phyloP scores from a whole-genome alignment of 2,329 filamentous ascomycete species.

The Colletotrichum acutatum region DNA sequence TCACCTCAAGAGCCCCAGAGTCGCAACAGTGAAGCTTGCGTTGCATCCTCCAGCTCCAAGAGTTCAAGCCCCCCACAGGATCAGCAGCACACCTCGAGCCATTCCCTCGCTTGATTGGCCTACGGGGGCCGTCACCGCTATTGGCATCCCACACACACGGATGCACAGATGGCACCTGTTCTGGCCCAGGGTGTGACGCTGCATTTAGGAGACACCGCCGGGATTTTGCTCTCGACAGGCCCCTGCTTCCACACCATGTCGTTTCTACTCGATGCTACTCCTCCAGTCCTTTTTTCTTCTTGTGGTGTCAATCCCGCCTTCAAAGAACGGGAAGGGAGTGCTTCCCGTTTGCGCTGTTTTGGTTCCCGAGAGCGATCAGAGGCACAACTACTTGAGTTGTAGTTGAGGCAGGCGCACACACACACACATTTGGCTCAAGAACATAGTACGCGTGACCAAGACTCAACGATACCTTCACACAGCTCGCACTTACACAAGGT shows the following conservation, averaged over 20 bases:
- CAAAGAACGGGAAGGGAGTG: not conserved
- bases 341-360: not conserved
- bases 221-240: not conserved
- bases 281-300: not conserved
- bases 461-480: not conserved
- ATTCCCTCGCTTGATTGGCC: not conserved
- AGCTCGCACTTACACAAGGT: not conserved
- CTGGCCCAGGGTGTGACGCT: conserved; percentile 21
- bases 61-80: not conserved
- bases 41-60: not conserved
- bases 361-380: not conserved
- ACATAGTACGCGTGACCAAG: not conserved
- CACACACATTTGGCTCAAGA: no score
- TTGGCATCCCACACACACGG: conserved; percentile 13
- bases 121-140: conserved; percentile 5
- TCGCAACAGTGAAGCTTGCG: not conserved
- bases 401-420: not conserved
- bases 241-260: conserved; percentile 6
- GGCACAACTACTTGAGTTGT: not conserved
- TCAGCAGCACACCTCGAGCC: not conserved
- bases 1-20: not conserved
- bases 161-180: conserved; percentile 9
- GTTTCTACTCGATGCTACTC: not conserved
- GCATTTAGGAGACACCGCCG: conserved; percentile 25
- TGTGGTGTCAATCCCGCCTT: conserved; percentile 1